Evolutionary conservation across 2,329 filamentous ascomycete genomes (phyloP).

Genomic region (Fusarium torulosum): DNA sequence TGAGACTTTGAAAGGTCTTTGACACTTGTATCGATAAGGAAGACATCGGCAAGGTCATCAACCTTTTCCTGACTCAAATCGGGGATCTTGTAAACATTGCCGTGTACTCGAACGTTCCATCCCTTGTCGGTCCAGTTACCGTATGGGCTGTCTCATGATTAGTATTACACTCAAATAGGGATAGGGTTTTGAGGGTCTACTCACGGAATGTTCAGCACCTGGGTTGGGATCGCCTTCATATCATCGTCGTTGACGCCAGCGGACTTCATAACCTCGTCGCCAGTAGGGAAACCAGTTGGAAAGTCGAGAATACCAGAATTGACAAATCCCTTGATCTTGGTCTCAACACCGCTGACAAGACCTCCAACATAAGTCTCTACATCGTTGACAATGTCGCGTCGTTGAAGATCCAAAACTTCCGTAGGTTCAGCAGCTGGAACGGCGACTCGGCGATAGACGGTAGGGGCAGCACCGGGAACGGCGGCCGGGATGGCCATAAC

Average conservation of each 20-base stretch:
- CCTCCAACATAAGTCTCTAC: conserved; percentile 65
- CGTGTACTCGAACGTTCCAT: conserved; percentile 82
- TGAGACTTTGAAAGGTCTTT: conserved; percentile 68
- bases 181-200: background rate
- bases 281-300: conserved; percentile 75
- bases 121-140: conserved; percentile 84
- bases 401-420: conserved; percentile 34
- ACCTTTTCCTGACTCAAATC: conserved; percentile 74
- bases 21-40: conserved; percentile 75
- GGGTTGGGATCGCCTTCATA: conserved; percentile 72
- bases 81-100: conserved; percentile 85
- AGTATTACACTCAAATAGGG: background rate
- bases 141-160: conserved; percentile 61
- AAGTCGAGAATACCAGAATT: conserved; percentile 75
- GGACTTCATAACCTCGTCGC: conserved; percentile 69
- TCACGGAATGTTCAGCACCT: conserved; percentile 76
- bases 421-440: conserved; percentile 46
- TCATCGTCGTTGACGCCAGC: conserved; percentile 69
- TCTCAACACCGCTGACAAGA: conserved; percentile 64
- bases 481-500: conserved; percentile 44
- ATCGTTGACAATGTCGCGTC: conserved; percentile 55
- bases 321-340: conserved; percentile 69
- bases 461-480: conserved; percentile 42
- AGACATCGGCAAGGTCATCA: conserved; percentile 76
- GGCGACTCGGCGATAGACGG: conserved; percentile 24